Base-by-base conservation (phyloP, 2,329 filamentous ascomycete genomes). In the Aureobasidium musti region DNA sequence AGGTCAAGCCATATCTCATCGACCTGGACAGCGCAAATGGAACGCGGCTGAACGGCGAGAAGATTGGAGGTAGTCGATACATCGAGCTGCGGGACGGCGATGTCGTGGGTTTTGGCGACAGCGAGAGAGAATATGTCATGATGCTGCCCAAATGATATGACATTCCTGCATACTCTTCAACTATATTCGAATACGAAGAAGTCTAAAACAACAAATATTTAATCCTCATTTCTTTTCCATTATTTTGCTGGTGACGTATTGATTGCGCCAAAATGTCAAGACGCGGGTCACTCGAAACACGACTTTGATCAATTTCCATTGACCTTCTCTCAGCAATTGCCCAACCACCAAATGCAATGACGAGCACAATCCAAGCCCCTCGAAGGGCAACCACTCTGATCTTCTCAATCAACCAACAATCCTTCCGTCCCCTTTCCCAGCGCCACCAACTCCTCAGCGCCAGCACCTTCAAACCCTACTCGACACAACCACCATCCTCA, bases 1-100 rank as follows among this genome's bases (percentile, higher is more conserved):
- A 77, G 67, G 82, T 84, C 30, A 82, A 80, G 79, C 93, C 93
- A 0, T 99, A 98, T 79, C 77, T 98, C 10, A 91, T 99, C 70
- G 95, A 99, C 78, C 80, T 99, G 57, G 93, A 97, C 73, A 97
- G 92, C 72, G 91, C 91, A 54, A 97, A 98, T 77, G 94, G 95
- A 41, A 97, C 94, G 2, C 83, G 80, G 66, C 81, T 99, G 70
- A 97, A 98, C 74, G 88, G 87, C 39, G 87, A 91, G 68, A 82
- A 81, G 72, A 80, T 96, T 3, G 90, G 91, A 1, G 83, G 86
- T 23, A 53, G 50, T 35, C 19, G 50, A 21, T 53, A 92, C 77
- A 81, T 97, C 63, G 94, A 99, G 78, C 79, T 98, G 66, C 85
- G 89, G 75, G 89, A 95, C 76, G 93, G 92, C 79, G 95, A 99